Percentiles rank a stretch among this genome's conserved stretches.
phyloP scores from a whole-genome alignment of 768 basidiomycete species.

The Podaxis sp. region DNA sequence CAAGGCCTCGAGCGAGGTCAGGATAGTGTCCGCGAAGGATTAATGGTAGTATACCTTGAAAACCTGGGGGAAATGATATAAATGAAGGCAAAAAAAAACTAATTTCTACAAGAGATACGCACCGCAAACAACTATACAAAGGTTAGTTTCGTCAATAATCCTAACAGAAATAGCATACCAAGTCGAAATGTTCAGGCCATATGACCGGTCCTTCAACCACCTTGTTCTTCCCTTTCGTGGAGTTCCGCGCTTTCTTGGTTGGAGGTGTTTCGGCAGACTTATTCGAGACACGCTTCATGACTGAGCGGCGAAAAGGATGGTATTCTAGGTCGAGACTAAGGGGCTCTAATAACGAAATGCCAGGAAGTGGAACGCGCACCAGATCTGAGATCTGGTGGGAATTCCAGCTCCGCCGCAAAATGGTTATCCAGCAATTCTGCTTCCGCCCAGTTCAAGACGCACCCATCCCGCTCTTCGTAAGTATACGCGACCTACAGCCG shows the following conservation, averaged over 20 bases:
- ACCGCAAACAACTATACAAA: slow-evolving; percentile 7
- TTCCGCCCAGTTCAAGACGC: not conserved
- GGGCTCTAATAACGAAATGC: not conserved
- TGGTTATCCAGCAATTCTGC: not conserved
- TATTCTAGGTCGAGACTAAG: not conserved
- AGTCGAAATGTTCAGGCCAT: slow-evolving; percentile 69
- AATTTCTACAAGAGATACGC: not conserved
- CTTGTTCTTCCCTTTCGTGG: not conserved
- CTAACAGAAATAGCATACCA: slow-evolving; percentile 32
- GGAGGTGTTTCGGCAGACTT: not conserved
- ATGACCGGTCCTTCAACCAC: slow-evolving; percentile 10
- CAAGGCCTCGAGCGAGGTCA: slow-evolving; percentile 53
- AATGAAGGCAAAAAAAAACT: not conserved
- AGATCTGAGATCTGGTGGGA: slow-evolving; percentile 5
- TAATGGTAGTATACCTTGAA: slow-evolving; percentile 51
- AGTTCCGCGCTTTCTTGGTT: slow-evolving; percentile 5
- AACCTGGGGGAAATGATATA: slow-evolving; percentile 34
- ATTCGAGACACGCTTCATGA: slow-evolving; percentile 1
- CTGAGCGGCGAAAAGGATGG: not conserved
- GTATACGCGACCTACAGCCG: not conserved
- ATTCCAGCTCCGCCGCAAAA: slow-evolving; percentile 13
- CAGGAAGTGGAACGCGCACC: not conserved
- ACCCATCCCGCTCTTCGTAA: not conserved
- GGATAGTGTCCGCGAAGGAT: not conserved
- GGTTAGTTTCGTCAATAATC: not conserved